Evolutionary conservation across 1,139 yeast genomes (phyloP).

Genomic region (Ashbya aceris): DNA sequence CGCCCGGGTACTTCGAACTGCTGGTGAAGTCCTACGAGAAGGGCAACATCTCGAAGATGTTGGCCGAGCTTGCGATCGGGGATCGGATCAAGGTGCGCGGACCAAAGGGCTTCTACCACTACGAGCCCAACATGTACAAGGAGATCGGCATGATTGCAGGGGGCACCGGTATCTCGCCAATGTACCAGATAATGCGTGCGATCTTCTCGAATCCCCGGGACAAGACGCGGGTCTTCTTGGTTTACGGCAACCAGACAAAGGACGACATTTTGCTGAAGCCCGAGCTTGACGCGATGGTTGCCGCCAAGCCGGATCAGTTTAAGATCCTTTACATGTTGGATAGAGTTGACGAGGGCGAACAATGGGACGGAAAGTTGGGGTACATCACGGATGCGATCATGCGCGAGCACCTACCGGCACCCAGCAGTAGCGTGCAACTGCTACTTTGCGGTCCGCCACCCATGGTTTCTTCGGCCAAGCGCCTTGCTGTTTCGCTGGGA

Average conservation of each 20-base stretch:
- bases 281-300: slow-evolving; percentile 66
- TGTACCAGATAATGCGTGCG: slow-evolving; percentile 80
- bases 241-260: slow-evolving; percentile 72
- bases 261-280: slow-evolving; percentile 72
- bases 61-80: slow-evolving; percentile 61
- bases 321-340: slow-evolving; percentile 69
- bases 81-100: slow-evolving; percentile 73
- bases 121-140: slow-evolving; percentile 70
- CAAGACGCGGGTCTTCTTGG: slow-evolving; percentile 50
- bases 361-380: slow-evolving; percentile 79
- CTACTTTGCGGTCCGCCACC: slow-evolving; percentile 95
- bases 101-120: slow-evolving; percentile 87
- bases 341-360: slow-evolving; percentile 37
- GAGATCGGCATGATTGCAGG: slow-evolving; percentile 80
- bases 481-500: slow-evolving; percentile 70
- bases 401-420: slow-evolving; percentile 52
- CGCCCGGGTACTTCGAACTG: slow-evolving; percentile 76
- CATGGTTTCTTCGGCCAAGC: slow-evolving; percentile 71
- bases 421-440: slow-evolving; percentile 48
- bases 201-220: slow-evolving; percentile 56
- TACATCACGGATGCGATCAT: slow-evolving; percentile 73
- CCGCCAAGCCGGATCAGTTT: slow-evolving; percentile 55
- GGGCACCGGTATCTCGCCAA: slow-evolving; percentile 57
- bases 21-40: slow-evolving; percentile 86
- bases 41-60: slow-evolving; percentile 77